These are phyloP conservation scores for Capsicum chinense DNA, from an alignment of 257 asterid genomes.

Conservation along the genomic window DNA sequence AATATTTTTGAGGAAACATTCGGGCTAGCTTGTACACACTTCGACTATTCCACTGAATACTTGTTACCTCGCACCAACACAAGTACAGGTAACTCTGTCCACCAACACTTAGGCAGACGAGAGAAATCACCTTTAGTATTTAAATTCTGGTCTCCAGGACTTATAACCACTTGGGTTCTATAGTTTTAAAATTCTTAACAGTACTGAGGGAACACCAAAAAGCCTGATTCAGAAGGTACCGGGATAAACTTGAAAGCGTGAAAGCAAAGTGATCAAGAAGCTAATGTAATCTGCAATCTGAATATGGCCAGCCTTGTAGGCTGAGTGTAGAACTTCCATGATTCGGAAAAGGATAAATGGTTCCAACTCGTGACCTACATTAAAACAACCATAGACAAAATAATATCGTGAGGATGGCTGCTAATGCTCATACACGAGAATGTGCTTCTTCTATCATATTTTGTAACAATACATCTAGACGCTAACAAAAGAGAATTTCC, in stretches of 20 bases:
- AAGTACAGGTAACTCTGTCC: neutral
- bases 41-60: neutral
- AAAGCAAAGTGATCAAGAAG: conserved; percentile 76
- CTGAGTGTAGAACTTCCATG: conserved; percentile 73
- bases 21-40: neutral
- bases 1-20: conserved; percentile 4
- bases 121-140: neutral
- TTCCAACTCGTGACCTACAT: conserved; percentile 67
- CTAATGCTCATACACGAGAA: neutral
- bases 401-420: conserved; percentile 1
- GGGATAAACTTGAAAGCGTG: conserved; percentile 68
- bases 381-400: neutral
- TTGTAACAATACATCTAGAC: neutral
- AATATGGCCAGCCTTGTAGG: conserved; percentile 79
- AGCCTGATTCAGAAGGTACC: conserved; percentile 51
- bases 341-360: conserved; percentile 58
- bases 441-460: neutral
- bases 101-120: neutral
- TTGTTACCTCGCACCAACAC: neutral
- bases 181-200: neutral
- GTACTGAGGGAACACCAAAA: conserved; percentile 26
- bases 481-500: neutral
- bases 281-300: conserved; percentile 72
- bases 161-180: neutral
- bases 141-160: neutral